Evolutionary conservation across 192 early-diverging fungal genomes (phyloP), one percentile per base, ranked within the genome.

Genomic region (Rhizoclosmatium sp.): DNA sequence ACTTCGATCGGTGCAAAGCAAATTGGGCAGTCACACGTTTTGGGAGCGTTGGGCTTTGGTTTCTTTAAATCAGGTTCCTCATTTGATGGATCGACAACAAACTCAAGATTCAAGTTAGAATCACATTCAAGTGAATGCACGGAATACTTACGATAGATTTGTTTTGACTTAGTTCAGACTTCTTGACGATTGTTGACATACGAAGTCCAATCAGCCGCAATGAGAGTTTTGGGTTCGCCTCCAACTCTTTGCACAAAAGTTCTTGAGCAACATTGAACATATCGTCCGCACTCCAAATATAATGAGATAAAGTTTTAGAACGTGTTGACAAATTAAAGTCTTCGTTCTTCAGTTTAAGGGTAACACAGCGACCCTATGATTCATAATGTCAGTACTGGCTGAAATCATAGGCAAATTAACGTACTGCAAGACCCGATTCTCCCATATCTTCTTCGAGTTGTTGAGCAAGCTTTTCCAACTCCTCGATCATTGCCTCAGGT

Each of bases 311-410:
- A 9, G 80, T 81, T 64, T 86, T 90, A 19, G 86, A 70, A 39
- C 87, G 76, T n/a, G 83, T 79, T 23, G 66, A 47, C 21, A 81
- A 2, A 45, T 79, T 84, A 72, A 87, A 90, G 9, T 81, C 65
- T 47, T 78, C 58, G 59, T 78, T 54, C 54, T 89, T 90, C 5
- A 90, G 58, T 69, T 86, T 90, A 12, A 90, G 69, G 16, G 54
- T 71, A 40, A 90, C 70, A 2, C 83, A 85, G 60, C 82, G 83
- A 19, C 87, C 87, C 80, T 86, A 72, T 2, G 9, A 4, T 31
- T 31, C 31, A 31, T 31, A 31, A 31, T 31, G 31, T 31, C 31
- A 31, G 31, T 31, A 31, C 31, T 31, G 31, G 39, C 14, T 19
- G 60, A 62, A 1, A 62, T 62, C 21, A 54, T 54, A 54, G 9